Percentiles rank a stretch among this genome's conserved stretches.
These are phyloP conservation scores for Tephrocybe sp. DNA, from an alignment of 768 basidiomycete species.

Conservation along the genomic window DNA sequence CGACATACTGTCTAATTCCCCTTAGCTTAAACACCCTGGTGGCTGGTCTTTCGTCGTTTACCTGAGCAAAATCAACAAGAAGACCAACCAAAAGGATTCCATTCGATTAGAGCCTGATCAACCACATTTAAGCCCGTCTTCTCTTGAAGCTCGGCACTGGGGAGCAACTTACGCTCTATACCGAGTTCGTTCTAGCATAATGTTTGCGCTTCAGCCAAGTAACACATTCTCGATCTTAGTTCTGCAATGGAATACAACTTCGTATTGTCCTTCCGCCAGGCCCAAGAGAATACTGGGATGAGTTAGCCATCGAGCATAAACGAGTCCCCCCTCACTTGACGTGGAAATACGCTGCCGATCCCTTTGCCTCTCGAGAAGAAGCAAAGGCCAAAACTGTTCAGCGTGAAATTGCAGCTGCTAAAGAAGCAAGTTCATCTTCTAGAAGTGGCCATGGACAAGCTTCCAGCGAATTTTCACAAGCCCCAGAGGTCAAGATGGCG, in stretches of 20 bases:
- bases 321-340: slow-evolving; percentile 61
- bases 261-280: slow-evolving; percentile 77
- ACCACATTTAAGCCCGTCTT: slow-evolving; percentile 60
- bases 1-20: slow-evolving; percentile 1
- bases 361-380: slow-evolving; percentile 69
- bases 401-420: slow-evolving; percentile 31
- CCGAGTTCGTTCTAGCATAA: slow-evolving; percentile 57
- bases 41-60: slow-evolving; percentile 67
- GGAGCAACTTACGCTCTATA: slow-evolving; percentile 86
- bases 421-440: slow-evolving; percentile 15
- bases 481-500: slow-evolving; percentile 84
- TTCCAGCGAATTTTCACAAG: slow-evolving; percentile 41
- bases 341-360: slow-evolving; percentile 90
- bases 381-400: slow-evolving; percentile 59
- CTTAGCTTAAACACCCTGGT: slow-evolving; percentile 43
- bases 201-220: slow-evolving; percentile 10
- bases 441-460: slow-evolving; percentile 18
- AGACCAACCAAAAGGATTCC: slow-evolving; percentile 62
- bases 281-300: slow-evolving; percentile 86
- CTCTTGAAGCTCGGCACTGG: slow-evolving; percentile 86
- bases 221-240: slow-evolving; percentile 40
- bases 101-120: slow-evolving; percentile 76
- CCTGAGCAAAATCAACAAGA: slow-evolving; percentile 67
- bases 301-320: slow-evolving; percentile 70
- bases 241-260: slow-evolving; percentile 72